These are phyloP conservation scores for Pythium scleroteichum DNA, from an alignment of 352 stramenopile genomes.

Conservation along the genomic window DNA sequence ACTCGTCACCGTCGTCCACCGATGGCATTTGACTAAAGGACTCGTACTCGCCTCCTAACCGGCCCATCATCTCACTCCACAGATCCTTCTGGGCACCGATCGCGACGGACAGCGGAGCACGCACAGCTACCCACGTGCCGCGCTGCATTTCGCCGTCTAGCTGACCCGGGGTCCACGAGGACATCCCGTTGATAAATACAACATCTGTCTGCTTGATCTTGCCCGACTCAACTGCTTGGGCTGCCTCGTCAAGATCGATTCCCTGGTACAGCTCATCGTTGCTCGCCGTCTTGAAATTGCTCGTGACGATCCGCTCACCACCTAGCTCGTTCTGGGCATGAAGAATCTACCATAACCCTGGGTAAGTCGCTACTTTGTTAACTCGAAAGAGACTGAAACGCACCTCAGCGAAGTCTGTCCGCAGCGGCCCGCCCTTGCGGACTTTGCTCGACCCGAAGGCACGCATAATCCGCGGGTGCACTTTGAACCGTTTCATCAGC, in stretches of 20 bases:
- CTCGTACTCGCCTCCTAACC: conserved; percentile 70
- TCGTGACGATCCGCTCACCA: conserved; percentile 45
- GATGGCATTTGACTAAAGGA: conserved; percentile 66
- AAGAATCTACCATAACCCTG: conserved; percentile 42
- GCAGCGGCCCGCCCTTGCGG: conserved; percentile 60
- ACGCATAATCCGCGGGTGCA: conserved; percentile 54
- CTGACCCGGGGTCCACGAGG: conserved; percentile 66
- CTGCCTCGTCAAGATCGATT: conserved; percentile 64
- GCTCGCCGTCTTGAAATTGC: conserved; percentile 41
- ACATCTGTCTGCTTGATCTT: conserved; percentile 58
- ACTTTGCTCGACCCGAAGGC: conserved; percentile 67
- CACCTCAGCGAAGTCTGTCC: conserved; percentile 63
- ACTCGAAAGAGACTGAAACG: no score
- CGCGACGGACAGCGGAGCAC: conserved; percentile 68
- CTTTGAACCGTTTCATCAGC: conserved; percentile 57
- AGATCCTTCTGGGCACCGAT: conserved; percentile 65
- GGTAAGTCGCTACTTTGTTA: neutral
- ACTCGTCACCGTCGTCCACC: conserved; percentile 46
- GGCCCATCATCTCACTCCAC: conserved; percentile 69
- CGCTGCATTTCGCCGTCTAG: conserved; percentile 69
- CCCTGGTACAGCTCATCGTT: conserved; percentile 64
- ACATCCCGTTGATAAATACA: conserved; percentile 79
- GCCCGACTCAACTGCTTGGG: conserved; percentile 55
- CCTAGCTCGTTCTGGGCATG: conserved; percentile 63
- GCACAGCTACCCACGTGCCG: conserved; percentile 74